Evolutionary conservation across 768 basidiomycete genomes (phyloP).

Genomic region (Rhizopogon vinicolor): DNA sequence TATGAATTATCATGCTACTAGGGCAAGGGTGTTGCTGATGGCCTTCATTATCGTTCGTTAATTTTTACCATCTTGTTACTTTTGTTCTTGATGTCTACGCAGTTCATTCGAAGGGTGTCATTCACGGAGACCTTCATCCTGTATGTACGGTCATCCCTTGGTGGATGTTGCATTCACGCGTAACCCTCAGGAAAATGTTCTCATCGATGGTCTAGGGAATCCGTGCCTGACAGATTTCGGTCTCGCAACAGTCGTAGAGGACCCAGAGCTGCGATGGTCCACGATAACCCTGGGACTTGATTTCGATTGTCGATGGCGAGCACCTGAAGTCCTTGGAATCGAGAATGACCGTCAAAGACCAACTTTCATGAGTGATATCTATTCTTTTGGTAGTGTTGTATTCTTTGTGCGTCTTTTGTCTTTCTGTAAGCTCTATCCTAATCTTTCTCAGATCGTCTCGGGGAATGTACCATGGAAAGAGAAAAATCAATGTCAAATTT

Average conservation of each 20-base stretch:
- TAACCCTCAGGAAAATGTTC: constrained; percentile 11
- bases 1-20: too few relatives aligned
- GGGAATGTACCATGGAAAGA: background rate
- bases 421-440: too few relatives aligned
- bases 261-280: constrained; percentile 3
- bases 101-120: constrained; percentile 12
- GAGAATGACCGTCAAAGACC: constrained; percentile 12
- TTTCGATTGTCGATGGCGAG: constrained; percentile 32
- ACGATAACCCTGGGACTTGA: background rate
- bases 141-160: background rate
- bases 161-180: background rate
- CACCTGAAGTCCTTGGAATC: constrained; percentile 23
- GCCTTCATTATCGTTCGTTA: too few relatives aligned
- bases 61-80: too few relatives aligned
- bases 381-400: constrained; percentile 27
- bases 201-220: constrained; percentile 15
- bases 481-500: background rate
- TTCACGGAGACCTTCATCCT: constrained; percentile 15
- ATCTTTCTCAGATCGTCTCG: background rate
- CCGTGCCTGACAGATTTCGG: constrained; percentile 42
- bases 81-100: background rate
- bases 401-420: background rate
- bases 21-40: too few relatives aligned
- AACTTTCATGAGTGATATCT: constrained; percentile 32
- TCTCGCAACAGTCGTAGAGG: constrained; percentile 32